These are phyloP conservation scores for Orbilia oligospora DNA, from an alignment of 2,329 filamentous ascomycete species.

Conservation along the genomic window DNA sequence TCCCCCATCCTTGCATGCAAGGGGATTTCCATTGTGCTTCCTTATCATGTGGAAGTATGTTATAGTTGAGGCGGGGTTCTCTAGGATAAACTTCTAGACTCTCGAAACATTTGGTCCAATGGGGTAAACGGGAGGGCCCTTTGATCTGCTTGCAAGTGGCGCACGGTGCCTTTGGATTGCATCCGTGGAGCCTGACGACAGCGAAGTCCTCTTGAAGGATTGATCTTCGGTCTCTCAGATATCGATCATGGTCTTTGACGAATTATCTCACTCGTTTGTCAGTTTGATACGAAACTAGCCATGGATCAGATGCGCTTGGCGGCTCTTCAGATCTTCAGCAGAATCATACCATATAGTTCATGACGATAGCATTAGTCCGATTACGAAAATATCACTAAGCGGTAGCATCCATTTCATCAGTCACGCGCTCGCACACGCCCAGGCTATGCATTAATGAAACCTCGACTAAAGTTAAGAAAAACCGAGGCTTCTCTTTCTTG, in stretches of 20 bases:
- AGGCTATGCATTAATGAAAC: not conserved
- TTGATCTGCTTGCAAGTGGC: conserved; percentile 29
- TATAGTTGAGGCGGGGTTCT: conserved; percentile 2
- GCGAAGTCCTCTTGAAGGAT: conserved; percentile 41
- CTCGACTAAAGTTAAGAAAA: conserved; percentile 27
- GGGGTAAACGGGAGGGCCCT: conserved; percentile 1
- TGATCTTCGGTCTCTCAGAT: conserved; percentile 31
- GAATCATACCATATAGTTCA: not conserved
- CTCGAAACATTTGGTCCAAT: conserved; percentile 13
- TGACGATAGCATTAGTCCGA: not conserved
- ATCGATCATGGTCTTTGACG: conserved; percentile 24
- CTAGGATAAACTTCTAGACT: conserved; percentile 24
- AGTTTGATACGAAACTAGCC: not conserved
- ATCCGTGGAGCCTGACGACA: conserved; percentile 33
- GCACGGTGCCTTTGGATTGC: conserved; percentile 15
- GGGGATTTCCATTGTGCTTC: conserved; percentile 20
- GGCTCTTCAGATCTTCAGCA: not conserved
- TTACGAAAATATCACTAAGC: conserved; percentile 7
- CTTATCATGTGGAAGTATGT: conserved; percentile 38
- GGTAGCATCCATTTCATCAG: not conserved
- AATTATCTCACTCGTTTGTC: conserved; percentile 20
- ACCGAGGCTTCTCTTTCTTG: conserved; percentile 46
- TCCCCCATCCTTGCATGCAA: conserved; percentile 32
- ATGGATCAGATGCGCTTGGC: conserved; percentile 11
- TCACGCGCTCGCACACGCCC: not conserved